phyloP scores from a whole-genome alignment of 495 filamentous ascomycete genomes.

The Lophiotrema nucula region DNA sequence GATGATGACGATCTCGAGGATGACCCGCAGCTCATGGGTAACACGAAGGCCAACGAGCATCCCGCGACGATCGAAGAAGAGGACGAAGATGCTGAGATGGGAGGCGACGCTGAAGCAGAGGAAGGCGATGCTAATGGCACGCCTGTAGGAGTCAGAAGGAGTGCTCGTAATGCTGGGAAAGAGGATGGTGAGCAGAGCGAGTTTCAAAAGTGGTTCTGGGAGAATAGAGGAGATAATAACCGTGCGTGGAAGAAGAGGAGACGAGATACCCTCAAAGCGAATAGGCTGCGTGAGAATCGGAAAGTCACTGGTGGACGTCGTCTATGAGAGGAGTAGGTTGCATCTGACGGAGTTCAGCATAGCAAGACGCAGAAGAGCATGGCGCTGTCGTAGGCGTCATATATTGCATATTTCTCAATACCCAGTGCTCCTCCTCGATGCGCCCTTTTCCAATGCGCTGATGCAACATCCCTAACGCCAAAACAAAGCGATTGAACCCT shows the following conservation, averaged over 20 bases:
- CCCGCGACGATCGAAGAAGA: conserved; percentile 28
- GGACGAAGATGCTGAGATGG: conserved; percentile 34
- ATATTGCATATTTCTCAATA: no score
- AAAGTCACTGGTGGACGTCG: conserved; percentile 34
- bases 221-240: conserved; percentile 84
- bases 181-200: conserved; percentile 57
- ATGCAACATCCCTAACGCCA: no score
- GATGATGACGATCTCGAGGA: conserved; percentile 41
- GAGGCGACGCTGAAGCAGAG: conserved; percentile 36
- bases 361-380: background rate
- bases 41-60: conserved; percentile 29
- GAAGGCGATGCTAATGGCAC: conserved; percentile 28
- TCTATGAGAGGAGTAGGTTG: no score
- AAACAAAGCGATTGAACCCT: no score
- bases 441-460: no score
- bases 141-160: conserved; percentile 17
- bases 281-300: conserved; percentile 80
- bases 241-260: conserved; percentile 85
- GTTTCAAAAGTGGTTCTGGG: conserved; percentile 91
- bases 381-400: no score
- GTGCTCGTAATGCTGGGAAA: conserved; percentile 21
- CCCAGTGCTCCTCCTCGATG: no score
- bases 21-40: conserved; percentile 26
- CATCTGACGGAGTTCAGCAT: background rate
- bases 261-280: conserved; percentile 78